A percentile compares a stretch with the other conserved stretches of the same genome.
phyloP scores from a whole-genome alignment of 257 asterid species.

The Solanum chilense region DNA sequence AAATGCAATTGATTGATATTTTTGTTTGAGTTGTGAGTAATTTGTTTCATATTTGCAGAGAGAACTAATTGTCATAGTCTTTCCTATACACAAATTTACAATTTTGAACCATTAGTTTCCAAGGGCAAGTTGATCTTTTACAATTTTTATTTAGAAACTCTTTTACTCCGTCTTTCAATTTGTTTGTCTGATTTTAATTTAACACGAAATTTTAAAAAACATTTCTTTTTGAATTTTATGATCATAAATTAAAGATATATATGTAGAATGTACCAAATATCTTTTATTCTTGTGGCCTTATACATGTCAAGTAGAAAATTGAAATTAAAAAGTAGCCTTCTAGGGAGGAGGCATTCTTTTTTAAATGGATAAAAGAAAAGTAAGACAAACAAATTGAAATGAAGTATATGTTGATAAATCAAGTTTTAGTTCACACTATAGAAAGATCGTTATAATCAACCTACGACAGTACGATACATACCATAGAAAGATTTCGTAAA shows the following conservation, averaged over 20 bases:
- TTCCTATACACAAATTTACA: neutral
- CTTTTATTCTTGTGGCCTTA: rapidly evolving
- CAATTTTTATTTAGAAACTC: neutral
- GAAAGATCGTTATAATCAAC: neutral
- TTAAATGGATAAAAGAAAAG: too few relatives aligned
- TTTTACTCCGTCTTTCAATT: neutral
- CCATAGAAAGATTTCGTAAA: neutral
- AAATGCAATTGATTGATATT: neutral
- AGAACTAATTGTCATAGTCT: neutral
- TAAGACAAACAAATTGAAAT: neutral
- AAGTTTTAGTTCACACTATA: neutral
- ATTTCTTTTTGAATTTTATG: neutral
- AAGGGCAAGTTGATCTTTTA: neutral
- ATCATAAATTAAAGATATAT: too few relatives aligned
- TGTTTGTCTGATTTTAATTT: neutral
- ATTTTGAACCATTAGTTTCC: neutral
- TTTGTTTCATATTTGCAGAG: neutral
- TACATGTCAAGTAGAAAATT: neutral
- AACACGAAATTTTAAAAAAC: neutral
- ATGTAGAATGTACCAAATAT: too few relatives aligned
- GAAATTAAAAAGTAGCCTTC: neutral
- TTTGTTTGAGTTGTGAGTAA: neutral
- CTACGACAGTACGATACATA: neutral
- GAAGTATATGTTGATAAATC: neutral
- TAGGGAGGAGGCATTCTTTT: neutral